Conservation (phyloP, 1,139 yeast genomes). For the Pichia sp. region DNA sequence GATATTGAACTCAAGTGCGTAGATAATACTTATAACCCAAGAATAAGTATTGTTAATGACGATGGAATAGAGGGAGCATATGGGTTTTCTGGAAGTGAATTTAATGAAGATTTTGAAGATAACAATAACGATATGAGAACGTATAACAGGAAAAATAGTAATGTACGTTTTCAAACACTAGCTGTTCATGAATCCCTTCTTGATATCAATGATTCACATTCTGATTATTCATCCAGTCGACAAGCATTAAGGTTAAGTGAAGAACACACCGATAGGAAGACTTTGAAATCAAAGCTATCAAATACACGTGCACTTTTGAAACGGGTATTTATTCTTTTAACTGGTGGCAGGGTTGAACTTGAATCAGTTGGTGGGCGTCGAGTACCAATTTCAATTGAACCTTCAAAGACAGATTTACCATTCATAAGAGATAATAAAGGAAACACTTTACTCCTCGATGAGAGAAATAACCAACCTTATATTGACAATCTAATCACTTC, state of each 20-base stretch:
- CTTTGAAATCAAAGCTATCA: background rate
- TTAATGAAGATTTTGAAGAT: background rate
- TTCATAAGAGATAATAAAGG: constrained; percentile 14
- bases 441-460: constrained; percentile 45
- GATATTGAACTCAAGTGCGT: constrained; percentile 29
- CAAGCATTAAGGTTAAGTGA: background rate
- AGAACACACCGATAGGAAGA: constrained; percentile 4
- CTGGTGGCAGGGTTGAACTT: constrained; percentile 39
- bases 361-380: constrained; percentile 64
- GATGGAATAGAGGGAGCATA: constrained; percentile 19
- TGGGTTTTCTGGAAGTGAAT: constrained; percentile 12
- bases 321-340: constrained; percentile 26
- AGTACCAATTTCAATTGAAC: constrained; percentile 54
- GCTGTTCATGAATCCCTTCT: constrained; percentile 19
- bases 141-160: constrained; percentile 9
- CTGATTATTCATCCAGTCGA: background rate
- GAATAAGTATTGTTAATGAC: constrained; percentile 5
- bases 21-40: constrained; percentile 21
- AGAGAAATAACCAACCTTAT: constrained; percentile 59
- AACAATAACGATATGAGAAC: constrained; percentile 16
- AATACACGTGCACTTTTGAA: background rate
- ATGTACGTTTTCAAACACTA: constrained; percentile 4
- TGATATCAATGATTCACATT: constrained; percentile 24
- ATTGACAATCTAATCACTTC: constrained; percentile 68
- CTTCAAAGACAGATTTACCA: constrained; percentile 25